phyloP scores from a whole-genome alignment of 306 rosid species.

The Pachyrhizus erosus region DNA sequence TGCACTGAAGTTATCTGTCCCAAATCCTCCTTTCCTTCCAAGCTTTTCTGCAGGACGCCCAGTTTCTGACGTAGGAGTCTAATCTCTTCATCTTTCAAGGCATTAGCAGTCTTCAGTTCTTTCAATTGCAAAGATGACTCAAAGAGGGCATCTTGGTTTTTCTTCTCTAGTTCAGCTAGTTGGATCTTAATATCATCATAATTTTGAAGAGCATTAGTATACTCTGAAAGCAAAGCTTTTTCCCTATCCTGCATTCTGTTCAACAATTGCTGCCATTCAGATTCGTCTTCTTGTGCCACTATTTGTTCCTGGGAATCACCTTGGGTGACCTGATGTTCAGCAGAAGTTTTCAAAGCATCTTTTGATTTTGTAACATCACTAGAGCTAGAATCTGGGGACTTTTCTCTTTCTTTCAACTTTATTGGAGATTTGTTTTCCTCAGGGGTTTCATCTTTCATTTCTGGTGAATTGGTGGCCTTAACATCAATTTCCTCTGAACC shows the following conservation, averaged over 20 bases:
- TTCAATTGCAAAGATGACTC: conserved; percentile 65
- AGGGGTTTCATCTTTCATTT: background rate
- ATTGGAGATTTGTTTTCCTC: conserved; percentile 23
- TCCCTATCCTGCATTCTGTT: conserved; percentile 70
- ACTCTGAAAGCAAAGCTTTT: conserved; percentile 60
- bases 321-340: background rate
- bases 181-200: conserved; percentile 67
- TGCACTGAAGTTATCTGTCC: conserved; percentile 34
- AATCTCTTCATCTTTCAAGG: conserved; percentile 78
- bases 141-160: conserved; percentile 46
- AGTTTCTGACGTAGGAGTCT: conserved; percentile 72
- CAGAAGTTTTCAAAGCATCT: conserved; percentile 27
- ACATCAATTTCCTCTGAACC: conserved; percentile 5
- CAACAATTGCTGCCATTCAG: conserved; percentile 70
- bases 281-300: conserved; percentile 49
- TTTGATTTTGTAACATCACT: conserved; percentile 35
- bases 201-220: conserved; percentile 66
- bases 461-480: background rate
- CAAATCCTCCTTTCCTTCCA: conserved; percentile 50
- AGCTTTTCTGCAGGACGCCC: conserved; percentile 56
- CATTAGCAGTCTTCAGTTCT: conserved; percentile 62
- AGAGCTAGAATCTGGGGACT: conserved; percentile 10
- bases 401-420: conserved; percentile 29
- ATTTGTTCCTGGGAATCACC: conserved; percentile 35
- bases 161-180: conserved; percentile 61